These are phyloP conservation scores for Cytidiella melzeri DNA, from an alignment of 768 basidiomycete species.

Conservation along the genomic window DNA sequence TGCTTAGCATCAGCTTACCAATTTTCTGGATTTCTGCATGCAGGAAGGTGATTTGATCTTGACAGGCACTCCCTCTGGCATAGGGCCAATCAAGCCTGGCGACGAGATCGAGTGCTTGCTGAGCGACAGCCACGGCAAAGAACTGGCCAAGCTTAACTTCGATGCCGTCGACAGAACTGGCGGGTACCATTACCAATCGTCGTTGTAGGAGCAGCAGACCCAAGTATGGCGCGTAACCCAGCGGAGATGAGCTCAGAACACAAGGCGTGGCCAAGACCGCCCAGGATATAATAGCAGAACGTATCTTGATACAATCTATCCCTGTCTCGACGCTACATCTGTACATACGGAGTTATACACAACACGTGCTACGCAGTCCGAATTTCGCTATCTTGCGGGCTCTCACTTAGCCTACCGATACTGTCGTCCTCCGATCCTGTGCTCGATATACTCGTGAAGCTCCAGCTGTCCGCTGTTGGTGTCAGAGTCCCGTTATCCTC, in stretches of 20 bases:
- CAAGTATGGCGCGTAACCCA: not conserved
- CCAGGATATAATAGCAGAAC: not conserved
- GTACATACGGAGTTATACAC: not conserved
- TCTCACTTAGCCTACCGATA: constrained; percentile 11
- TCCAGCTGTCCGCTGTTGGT: constrained; percentile 25
- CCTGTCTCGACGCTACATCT: not conserved
- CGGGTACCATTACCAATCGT: constrained; percentile 51
- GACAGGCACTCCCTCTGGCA: constrained; percentile 90
- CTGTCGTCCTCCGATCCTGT: constrained; percentile 20
- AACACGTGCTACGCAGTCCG: constrained; percentile 20
- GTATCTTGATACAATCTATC: not conserved
- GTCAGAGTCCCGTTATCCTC: constrained; percentile 20
- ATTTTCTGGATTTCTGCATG: not conserved
- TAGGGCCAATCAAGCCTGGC: constrained; percentile 69
- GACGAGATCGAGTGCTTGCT: constrained; percentile 77
- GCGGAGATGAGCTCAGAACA: not conserved
- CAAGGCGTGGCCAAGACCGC: not conserved
- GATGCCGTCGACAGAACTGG: constrained; percentile 58
- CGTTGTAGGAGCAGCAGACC: not conserved
- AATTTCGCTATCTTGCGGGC: constrained; percentile 16
- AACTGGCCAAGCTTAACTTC: constrained; percentile 61
- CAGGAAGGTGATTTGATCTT: constrained; percentile 91
- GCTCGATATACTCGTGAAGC: constrained; percentile 25
- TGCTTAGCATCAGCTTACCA: not conserved
- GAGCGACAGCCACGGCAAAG: constrained; percentile 42